Evolutionary conservation across 2,329 filamentous ascomycete genomes (phyloP), one percentile per base, ranked within the genome.

Genomic region (Cytospora mali): DNA sequence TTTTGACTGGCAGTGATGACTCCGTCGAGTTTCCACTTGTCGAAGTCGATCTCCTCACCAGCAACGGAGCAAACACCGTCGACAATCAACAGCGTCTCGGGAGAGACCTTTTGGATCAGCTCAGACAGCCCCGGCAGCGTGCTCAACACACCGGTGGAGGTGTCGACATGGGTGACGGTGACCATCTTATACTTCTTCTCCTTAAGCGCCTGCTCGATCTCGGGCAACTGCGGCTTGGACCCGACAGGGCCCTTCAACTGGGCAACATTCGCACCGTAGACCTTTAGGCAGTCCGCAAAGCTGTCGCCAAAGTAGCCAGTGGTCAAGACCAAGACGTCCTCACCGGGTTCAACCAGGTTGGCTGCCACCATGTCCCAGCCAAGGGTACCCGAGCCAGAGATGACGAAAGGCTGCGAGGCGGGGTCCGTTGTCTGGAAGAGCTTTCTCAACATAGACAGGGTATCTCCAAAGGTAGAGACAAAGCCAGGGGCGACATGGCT

Each of bases 1-100:
- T 99, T 99, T 75, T 99, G 95, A 66, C 91, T 93, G 65, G 95
- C 95, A 2, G 95, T 99, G 64, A 99, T 82, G 50, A 97, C 94
- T 69, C 88, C 92, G 75, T 99, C 95, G 55, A 99, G 81, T 67
- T 89, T 88, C 95, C 94, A 98, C 60, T 91, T 90, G 74, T 99
- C 95, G 75, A 99, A 99, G 51, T 89, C 88, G 70, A 99, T 94
- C 79, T 98, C 93, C 79, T 99, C 95, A 70, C 89, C 93, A 53
- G 93, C 95, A 60, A 99, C 93, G 76, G 92, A 96, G 86, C 95
- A 99, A 55, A 99, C 95, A 67, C 94, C 95, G 74, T 99, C 95
- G 61, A 97, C 94, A 57, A 98, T 85, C 65, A 99, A 80, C 61
- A 99, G 83, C 1, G 95, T 99, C 58, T 97, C 88, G 0, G 95